Conservation (phyloP, 352 stramenopile genomes). For the Lagenidium sp. region DNA sequence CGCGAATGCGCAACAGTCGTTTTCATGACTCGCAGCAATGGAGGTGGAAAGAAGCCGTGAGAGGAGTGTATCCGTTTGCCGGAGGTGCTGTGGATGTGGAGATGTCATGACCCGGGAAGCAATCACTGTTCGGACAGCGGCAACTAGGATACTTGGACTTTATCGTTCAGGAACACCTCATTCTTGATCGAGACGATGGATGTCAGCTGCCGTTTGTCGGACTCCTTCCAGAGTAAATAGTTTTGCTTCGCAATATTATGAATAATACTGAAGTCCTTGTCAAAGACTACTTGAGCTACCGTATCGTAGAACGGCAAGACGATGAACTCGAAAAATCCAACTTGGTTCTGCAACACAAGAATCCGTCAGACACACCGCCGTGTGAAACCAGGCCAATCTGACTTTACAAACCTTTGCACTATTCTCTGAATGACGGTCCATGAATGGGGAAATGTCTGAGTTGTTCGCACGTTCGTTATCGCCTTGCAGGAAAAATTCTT, state of each 20-base stretch:
- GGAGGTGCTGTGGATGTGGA: too few relatives aligned
- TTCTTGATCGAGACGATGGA: conserved; percentile 78
- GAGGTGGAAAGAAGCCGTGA: too few relatives aligned
- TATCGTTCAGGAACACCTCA: conserved; percentile 67
- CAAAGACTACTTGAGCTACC: conserved; percentile 67
- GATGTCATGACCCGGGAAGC: too few relatives aligned
- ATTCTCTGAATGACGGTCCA: conserved; percentile 86
- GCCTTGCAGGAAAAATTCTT: conserved; percentile 94
- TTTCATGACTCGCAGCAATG: too few relatives aligned
- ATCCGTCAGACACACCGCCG: conserved; percentile 3
- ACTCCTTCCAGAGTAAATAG: conserved; percentile 82
- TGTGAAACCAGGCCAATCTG: conserved; percentile 1
- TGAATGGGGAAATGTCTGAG: conserved; percentile 88
- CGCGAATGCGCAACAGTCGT: too few relatives aligned
- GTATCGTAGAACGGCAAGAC: conserved; percentile 77
- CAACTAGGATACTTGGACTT: conserved; percentile 53
- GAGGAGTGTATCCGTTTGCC: too few relatives aligned
- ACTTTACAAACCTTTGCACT: conserved; percentile 54
- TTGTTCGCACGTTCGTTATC: conserved; percentile 88
- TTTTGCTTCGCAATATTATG: conserved; percentile 76
- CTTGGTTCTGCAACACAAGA: conserved; percentile 52
- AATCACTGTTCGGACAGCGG: too few relatives aligned
- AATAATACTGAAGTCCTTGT: conserved; percentile 57
- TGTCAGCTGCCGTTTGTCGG: conserved; percentile 63
- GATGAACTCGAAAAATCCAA: conserved; percentile 84